Evolutionary conservation across 2,329 filamentous ascomycete species (phyloP), one percentile per base, ranked within the genome.

Genomic region (Bimuria novae-zelandiae): DNA sequence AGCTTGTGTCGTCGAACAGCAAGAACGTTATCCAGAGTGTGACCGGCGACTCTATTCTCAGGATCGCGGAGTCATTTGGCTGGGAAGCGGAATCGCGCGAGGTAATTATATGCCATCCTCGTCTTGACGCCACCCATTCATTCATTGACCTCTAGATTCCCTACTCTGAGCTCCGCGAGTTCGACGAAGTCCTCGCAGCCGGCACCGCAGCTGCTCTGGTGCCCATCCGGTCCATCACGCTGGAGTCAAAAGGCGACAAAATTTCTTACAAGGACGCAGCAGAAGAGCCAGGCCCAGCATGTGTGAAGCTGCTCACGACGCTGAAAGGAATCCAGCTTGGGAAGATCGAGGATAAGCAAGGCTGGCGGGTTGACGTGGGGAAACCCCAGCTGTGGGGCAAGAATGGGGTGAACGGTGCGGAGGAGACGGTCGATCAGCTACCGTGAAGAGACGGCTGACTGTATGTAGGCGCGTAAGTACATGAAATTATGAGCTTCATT

Each of bases 121-220:
- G 16, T 30, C 7, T 37, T 25, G 6, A 36, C 35, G n/a, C n/a
- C 5, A 5, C n/a, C 30, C 4, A 41, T 22, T 30, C 16, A 2
- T 12, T 45, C 29, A 50, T 23, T 47, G 22, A 50, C n/a, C 35
- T 39, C 11, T 62, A 87, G 83, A 88, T 91, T 74, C 83, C 77
- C 27, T 88, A 88, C 69, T 78, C 82, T 7, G 87, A 89, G 65
- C 75, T 89, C 36, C 62, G 71, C 5, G 71, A 77, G 14, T 91
- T 92, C 70, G 79, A 79, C 39, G 93, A 97, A 75, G 87, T 99
- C 47, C 86, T 97, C 76, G 94, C 93, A 3, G 92, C 92, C 2
- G 93, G 93, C 1, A 97, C 93, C 0, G 93, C 93, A 0, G 93
- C 92, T 0, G 90, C 90, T 0, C 80, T 99, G 49, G 92, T 97